Conservation (phyloP, 345 rosid species). For the Rhodamnia argentea region DNA sequence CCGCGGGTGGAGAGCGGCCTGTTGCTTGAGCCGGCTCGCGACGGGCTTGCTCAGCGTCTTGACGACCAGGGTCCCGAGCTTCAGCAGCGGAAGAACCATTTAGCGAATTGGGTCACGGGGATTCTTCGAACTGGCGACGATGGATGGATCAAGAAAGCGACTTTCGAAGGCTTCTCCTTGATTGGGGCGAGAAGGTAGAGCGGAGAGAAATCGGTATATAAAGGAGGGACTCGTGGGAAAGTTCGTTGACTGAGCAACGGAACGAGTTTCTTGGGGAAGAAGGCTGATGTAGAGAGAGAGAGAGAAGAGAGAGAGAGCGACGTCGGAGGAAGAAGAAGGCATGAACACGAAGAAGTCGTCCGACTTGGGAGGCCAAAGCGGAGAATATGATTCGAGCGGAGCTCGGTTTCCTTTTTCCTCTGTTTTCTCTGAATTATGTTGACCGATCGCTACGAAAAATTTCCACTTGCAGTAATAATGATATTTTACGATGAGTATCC, state of each 20-base stretch:
- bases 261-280: not conserved
- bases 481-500: not conserved
- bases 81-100: constrained; percentile 67
- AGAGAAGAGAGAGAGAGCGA: not conserved
- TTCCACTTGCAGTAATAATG: not conserved
- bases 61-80: constrained; percentile 60
- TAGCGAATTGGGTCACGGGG: not conserved
- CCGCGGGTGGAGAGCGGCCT: constrained; percentile 63
- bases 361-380: not conserved
- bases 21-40: constrained; percentile 68
- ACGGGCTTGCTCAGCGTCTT: constrained; percentile 72
- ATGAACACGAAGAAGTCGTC: not conserved
- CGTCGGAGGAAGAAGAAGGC: not conserved
- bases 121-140: not conserved
- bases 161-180: not conserved
- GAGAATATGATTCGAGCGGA: not conserved
- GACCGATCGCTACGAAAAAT: not conserved
- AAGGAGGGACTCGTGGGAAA: not conserved
- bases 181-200: not conserved
- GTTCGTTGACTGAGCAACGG: not conserved
- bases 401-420: not conserved
- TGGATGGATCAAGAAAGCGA: not conserved
- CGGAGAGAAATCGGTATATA: not conserved
- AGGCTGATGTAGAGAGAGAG: not conserved
- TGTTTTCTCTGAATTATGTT: no score